Evolutionary conservation across 2,329 filamentous ascomycete genomes (phyloP), one percentile per base, ranked within the genome.

Genomic region (Trichoderma aggressivum): DNA sequence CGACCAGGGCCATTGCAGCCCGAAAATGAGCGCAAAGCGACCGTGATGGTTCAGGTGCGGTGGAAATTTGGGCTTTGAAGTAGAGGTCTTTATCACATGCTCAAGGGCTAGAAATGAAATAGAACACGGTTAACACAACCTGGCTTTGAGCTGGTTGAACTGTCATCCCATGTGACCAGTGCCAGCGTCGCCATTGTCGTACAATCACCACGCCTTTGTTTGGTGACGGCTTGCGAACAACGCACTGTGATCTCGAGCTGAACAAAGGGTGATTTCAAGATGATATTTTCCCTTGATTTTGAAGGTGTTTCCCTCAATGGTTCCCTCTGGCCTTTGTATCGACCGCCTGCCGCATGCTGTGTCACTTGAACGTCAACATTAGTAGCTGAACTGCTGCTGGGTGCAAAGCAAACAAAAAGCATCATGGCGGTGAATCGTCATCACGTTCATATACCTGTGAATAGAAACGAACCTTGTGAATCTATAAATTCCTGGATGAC

Each of bases 311-410:
- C 7, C 60, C 18, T 39, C 60, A 47, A 11, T 14, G 7, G 24
- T 18, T 56, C 6, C 14, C 21, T 1, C 5, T 39, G 30, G 11
- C 12, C 26, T 50, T 32, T 60, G 11, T 32, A 3, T 26, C 18
- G 11, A 59, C 18, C 34, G 24, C 34, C 16, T 59, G 53, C 32
- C n/a, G 39, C 34, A 68, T 32, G 53, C n/a, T 68, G 65, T 50
- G 65, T 59, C 12, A 68, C 65, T 68, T 60, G 10, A 50, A 32
- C 3, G 55, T 47, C 55, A 60, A n/a, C 3, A 34, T n/a, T 55
- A 62, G 21, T 18, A 28, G 8, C 30, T 70, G 32, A 70, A 62
- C 32, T 43, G 24, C 43, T 14, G 47, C 34, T 16, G 21, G 34
- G 3, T 7, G 14, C 34, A n/a, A 61, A 53, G 24, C 21, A 6